Conservation (phyloP, 164 flowering plant species). For the Echeveria elegans region DNA sequence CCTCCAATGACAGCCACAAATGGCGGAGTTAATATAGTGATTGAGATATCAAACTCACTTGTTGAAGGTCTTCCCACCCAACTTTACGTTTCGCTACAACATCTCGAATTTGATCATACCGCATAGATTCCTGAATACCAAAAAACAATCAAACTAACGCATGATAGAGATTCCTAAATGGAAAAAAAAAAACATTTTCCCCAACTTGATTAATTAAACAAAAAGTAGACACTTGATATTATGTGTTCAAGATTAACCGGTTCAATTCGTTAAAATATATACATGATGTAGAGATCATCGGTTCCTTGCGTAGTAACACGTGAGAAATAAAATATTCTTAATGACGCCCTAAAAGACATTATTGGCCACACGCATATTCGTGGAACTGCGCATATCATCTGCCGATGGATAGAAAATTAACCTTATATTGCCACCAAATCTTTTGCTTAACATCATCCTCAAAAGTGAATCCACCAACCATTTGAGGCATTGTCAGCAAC, state of each 20-base stretch:
- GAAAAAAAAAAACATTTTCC: too few species aligned
- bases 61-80: conserved; percentile 93
- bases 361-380: too few species aligned
- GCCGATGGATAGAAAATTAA: conserved; percentile 12
- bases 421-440: conserved; percentile 98
- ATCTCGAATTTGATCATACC: conserved; percentile 86
- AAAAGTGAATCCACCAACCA: conserved; percentile 68
- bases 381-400: background rate
- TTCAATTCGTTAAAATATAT: too few species aligned
- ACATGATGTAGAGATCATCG: background rate
- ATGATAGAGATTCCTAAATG: background rate
- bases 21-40: background rate
- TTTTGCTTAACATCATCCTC: conserved; percentile 93
- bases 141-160: background rate
- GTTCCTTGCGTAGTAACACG: too few species aligned
- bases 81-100: conserved; percentile 67
- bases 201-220: too few species aligned
- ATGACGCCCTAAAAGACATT: too few species aligned
- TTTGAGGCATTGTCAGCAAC: conserved; percentile 81
- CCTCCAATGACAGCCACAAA: background rate
- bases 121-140: conserved; percentile 67
- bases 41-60: conserved; percentile 39
- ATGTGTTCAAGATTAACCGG: too few species aligned
- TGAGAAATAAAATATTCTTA: too few species aligned
- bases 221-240: too few species aligned